A percentile compares a stretch with the other conserved stretches of the same genome.
Evolutionary conservation across 768 basidiomycete species (phyloP).

Genomic region (Suillus sp.): DNA sequence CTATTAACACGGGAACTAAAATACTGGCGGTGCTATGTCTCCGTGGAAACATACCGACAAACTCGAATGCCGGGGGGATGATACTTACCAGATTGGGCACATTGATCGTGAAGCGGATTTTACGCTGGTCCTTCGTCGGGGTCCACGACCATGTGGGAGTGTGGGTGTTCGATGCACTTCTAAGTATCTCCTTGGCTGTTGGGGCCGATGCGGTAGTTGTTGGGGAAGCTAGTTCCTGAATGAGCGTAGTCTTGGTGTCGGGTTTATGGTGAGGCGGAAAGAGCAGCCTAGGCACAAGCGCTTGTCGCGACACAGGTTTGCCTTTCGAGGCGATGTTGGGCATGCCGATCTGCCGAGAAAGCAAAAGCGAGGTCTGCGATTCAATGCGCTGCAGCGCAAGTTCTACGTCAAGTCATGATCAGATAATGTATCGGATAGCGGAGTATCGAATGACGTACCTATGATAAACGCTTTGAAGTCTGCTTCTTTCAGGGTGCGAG

Average conservation of each 20-base stretch:
- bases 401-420: constrained; percentile 43
- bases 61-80: constrained; percentile 9
- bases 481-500: constrained; percentile 57
- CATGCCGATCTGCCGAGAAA: constrained; percentile 69
- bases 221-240: constrained; percentile 44
- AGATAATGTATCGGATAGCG: constrained; percentile 17
- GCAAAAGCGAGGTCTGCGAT: constrained; percentile 54
- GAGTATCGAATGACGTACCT: constrained; percentile 44
- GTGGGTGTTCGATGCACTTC: constrained; percentile 23
- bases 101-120: constrained; percentile 50
- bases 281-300: constrained; percentile 52
- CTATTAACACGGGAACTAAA: constrained; percentile 11
- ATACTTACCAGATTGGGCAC: constrained; percentile 61
- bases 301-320: constrained; percentile 58
- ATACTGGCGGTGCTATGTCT: neutral
- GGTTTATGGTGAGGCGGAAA: constrained; percentile 28
- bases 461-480: constrained; percentile 71
- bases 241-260: constrained; percentile 14
- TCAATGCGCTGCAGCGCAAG: constrained; percentile 70
- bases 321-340: constrained; percentile 83
- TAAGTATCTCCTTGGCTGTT: constrained; percentile 47
- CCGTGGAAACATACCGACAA: constrained; percentile 13
- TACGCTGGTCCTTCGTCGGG: constrained; percentile 37
- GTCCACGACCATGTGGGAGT: constrained; percentile 56
- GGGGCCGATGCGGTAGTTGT: constrained; percentile 35